phyloP scores from a whole-genome alignment of 2,329 filamentous ascomycete genomes.

The Fusarium chlamydosporum region DNA sequence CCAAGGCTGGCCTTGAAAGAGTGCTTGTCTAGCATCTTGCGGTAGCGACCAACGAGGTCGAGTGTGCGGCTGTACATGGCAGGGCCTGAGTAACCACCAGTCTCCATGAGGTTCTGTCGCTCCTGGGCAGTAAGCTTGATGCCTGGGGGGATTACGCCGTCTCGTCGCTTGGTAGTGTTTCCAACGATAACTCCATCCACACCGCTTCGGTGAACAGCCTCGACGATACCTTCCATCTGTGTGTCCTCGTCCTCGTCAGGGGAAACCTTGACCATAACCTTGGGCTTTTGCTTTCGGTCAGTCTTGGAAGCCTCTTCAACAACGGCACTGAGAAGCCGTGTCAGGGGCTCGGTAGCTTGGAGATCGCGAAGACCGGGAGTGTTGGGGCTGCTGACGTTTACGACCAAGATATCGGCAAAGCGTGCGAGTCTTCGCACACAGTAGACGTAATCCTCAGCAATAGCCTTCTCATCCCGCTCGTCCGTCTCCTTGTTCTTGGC shows the following conservation, averaged over 20 bases:
- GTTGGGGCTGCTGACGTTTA: conserved; percentile 97
- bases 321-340: conserved; percentile 83
- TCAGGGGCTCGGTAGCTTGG: conserved; percentile 87
- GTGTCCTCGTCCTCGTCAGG: conserved; percentile 91
- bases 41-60: conserved; percentile 83
- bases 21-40: conserved; percentile 73
- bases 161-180: conserved; percentile 91
- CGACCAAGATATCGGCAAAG: conserved; percentile 96
- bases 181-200: conserved; percentile 97
- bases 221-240: conserved; percentile 89
- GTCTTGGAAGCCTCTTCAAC: conserved; percentile 81
- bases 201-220: conserved; percentile 84
- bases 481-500: conserved; percentile 97
- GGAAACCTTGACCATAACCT: conserved; percentile 97
- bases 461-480: conserved; percentile 85
- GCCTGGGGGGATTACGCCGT: conserved; percentile 76
- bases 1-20: conserved; percentile 52
- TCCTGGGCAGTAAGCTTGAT: conserved; percentile 76
- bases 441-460: conserved; percentile 86
- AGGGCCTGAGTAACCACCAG: conserved; percentile 91
- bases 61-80: conserved; percentile 87
- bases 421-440: conserved; percentile 86
- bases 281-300: conserved; percentile 74
- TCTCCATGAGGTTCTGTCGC: conserved; percentile 76
- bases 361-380: conserved; percentile 91